phyloP scores from a whole-genome alignment of 345 rosid species.

The Brassica rapa region DNA sequence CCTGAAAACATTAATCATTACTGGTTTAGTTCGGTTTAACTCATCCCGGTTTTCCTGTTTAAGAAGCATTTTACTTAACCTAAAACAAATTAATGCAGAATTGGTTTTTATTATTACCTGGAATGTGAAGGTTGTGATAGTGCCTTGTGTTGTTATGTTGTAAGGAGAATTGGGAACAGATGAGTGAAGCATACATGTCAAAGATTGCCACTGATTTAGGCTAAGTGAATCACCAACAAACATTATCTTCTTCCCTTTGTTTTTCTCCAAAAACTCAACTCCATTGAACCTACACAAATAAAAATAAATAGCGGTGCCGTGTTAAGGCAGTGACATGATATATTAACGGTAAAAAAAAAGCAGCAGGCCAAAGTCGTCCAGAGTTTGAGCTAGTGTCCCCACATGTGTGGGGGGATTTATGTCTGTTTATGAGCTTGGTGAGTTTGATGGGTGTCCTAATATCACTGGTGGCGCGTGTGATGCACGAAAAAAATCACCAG shows the following conservation, averaged over 20 bases:
- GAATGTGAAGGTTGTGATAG: conserved; percentile 52
- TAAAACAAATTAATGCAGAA: neutral
- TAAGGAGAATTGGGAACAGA: conserved; percentile 49
- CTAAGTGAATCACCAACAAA: conserved; percentile 84
- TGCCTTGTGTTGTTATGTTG: conserved; percentile 46
- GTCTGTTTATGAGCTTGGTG: conserved; percentile 17
- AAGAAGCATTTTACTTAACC: neutral
- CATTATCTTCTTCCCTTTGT: conserved; percentile 62
- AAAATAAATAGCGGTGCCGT: neutral
- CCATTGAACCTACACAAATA: conserved; percentile 58
- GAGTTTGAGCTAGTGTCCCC: conserved; percentile 19
- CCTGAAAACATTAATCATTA: conserved; percentile 43
- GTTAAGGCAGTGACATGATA: neutral
- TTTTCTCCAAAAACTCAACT: conserved; percentile 44
- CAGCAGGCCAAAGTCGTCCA: conserved; percentile 15
- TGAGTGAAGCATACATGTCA: conserved; percentile 71
- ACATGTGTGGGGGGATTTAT: conserved; percentile 29
- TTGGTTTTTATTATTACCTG: conserved; percentile 35
- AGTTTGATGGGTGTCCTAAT: conserved; percentile 25
- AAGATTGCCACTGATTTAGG: conserved; percentile 78
- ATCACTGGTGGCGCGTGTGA: conserved; percentile 33
- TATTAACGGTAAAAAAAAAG: neutral
- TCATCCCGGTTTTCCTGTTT: neutral
- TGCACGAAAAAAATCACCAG: conserved; percentile 12
- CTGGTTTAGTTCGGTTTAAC: conserved; percentile 9